phyloP scores from a whole-genome alignment of 2,329 filamentous ascomycete species.

The Rhexocercosporidium sp. region DNA sequence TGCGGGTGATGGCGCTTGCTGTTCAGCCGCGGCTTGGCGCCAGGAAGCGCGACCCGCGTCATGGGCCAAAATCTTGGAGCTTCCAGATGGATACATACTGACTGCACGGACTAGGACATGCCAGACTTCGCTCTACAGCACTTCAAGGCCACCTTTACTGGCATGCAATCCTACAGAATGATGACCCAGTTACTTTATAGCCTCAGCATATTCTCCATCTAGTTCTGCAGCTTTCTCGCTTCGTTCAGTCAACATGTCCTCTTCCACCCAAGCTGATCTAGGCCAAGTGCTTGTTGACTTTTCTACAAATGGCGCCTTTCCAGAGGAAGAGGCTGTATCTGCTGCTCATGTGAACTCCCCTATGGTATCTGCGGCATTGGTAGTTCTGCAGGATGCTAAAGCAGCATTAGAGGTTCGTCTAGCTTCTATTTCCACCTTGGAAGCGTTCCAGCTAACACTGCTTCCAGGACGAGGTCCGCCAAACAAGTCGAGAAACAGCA shows the following conservation, averaged over 20 bases:
- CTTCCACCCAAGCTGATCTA: conserved; percentile 40
- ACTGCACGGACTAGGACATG: too few relatives aligned
- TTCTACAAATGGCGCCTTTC: conserved; percentile 54
- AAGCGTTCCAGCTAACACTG: conserved; percentile 17
- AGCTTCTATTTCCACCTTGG: not conserved
- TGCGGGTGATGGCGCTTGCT: not conserved
- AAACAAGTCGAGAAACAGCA: conserved; percentile 76
- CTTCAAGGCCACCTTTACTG: not conserved
- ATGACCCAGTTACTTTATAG: not conserved
- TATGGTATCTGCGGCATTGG: conserved; percentile 49
- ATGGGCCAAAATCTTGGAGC: conserved; percentile 2
- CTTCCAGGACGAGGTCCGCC: conserved; percentile 64
- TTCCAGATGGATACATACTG: too few relatives aligned
- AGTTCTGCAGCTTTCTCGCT: not conserved
- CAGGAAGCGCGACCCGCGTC: conserved; percentile 10
- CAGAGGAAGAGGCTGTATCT: conserved; percentile 51
- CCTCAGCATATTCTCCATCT: too few relatives aligned
- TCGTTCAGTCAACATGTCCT: conserved; percentile 33
- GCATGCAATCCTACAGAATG: not conserved
- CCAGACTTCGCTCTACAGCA: not conserved
- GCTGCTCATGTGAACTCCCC: conserved; percentile 34
- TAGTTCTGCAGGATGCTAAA: conserved; percentile 50
- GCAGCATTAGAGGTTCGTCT: conserved; percentile 50
- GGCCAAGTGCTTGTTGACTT: conserved; percentile 69
- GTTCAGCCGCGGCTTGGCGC: not conserved